Base-by-base conservation (phyloP, 306 rosid genomes). In the Acacia acuminata region DNA sequence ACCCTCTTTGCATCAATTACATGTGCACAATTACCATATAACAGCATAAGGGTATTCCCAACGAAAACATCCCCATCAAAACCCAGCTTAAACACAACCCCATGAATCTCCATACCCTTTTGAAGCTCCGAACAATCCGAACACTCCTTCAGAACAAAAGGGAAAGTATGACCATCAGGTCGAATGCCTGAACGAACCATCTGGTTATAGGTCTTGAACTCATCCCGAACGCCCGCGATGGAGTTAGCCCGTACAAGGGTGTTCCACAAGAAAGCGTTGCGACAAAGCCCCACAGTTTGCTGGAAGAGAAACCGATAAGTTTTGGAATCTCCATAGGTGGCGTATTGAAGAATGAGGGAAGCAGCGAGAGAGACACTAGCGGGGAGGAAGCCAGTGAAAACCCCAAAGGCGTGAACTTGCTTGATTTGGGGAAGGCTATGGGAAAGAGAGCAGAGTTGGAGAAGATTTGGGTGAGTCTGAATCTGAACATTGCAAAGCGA, bases 91-190 rank as follows among this genome's bases (percentile, higher is more conserved):
- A 91, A 84, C 45, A 87, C 91, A 44, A 66, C 79, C 68, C 97
- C 94, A 48, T 93, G 98, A 86, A 91, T 76, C 87, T 94, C 97
- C 90, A 84, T 56, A 60, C 97, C 98, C 77, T 94, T 94, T 3
- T 32, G 50, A 60, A 89, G 17, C 81, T 89, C 87, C 64, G 65
- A 43, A 64, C 48, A 87, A 42, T 91, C 94, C 13, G 97, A 87
- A 81, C 97, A 94, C 40, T 50, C 73, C 86, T 91, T 94, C 10
- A 94, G 86, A 68, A 93, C 93, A 47, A 93, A 93, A 79, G 97
- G 97, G 77, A 90, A 91, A 5, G 91, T 91, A 79, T 92, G 87
- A 79, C 85, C 97, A 79, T 94, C 98, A 30, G 87, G 92, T 53
- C 19, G 84, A 74, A 88, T 85, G 38, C 93, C 86, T 10, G 77